These are phyloP conservation scores for Suhomyces coccinellae DNA, from an alignment of 1,139 yeast genomes.

Conservation along the genomic window DNA sequence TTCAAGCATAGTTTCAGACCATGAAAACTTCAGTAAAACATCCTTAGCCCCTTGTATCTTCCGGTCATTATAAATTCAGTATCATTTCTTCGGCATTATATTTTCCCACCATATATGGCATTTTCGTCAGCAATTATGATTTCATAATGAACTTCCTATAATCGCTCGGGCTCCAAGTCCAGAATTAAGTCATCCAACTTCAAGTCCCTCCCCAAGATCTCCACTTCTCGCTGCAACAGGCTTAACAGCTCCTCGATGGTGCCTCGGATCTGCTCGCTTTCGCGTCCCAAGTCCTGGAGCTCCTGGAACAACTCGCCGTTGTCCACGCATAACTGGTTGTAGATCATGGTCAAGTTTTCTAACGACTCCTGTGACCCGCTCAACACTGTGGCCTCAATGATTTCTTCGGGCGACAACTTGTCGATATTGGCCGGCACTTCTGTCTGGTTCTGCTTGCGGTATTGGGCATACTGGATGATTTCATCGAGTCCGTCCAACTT, in stretches of 20 bases:
- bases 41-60: too few species aligned
- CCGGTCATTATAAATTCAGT: too few species aligned
- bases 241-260: constrained; percentile 27
- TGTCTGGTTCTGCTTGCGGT: constrained; percentile 21
- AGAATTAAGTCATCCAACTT: constrained; percentile 27
- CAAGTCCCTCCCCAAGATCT: constrained; percentile 24
- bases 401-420: constrained; percentile 32
- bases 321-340: constrained; percentile 38
- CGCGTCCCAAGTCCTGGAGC: constrained; percentile 23
- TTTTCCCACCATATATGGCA: too few species aligned
- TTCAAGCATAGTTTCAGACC: too few species aligned
- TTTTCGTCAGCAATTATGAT: not conserved
- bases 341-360: constrained; percentile 35
- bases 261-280: constrained; percentile 24
- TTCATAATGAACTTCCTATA: too few species aligned
- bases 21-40: too few species aligned
- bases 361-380: constrained; percentile 27
- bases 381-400: constrained; percentile 35
- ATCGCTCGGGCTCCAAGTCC: constrained; percentile 1
- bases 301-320: constrained; percentile 33
- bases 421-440: constrained; percentile 33
- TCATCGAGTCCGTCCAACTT: constrained; percentile 69
- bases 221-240: constrained; percentile 31
- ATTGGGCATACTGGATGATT: constrained; percentile 55
- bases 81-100: too few species aligned